Base-by-base conservation (phyloP, 768 basidiomycete species). In the Galerina marginata region DNA sequence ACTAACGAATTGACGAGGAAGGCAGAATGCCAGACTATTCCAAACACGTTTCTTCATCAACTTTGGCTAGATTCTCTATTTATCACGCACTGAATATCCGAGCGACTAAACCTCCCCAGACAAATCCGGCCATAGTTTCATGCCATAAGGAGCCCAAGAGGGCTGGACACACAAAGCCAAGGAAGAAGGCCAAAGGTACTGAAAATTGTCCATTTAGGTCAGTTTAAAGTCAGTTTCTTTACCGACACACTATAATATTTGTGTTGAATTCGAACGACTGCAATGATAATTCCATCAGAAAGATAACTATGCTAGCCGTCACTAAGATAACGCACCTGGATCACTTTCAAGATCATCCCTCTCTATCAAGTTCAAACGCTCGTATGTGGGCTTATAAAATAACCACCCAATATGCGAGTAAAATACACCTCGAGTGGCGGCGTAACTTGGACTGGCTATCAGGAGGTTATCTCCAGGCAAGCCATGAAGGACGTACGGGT, bases 381-480 rank as follows among this genome's bases (percentile, higher is more conserved):
- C 77, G 67, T 93, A 92, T 1, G 67, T 81, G 1, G 90, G 86
- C 71, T 91, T 91, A 76, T 78, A 86, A 71, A 93, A 93, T 66
- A 93, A 92, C 92, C 92, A 94, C 1, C 92, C 92, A 78, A 92
- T 84, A 65, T 93, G 92, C 5, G 90, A 89, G 68, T 85, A 92
- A 53, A 89, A 80, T 2, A 94, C 72, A 0, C 92, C 92, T 33
- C 81, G 79, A 0, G 89, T 89, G 0, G 91, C 92, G n/a, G 88
- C 80, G 68, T 94, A 94, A 3, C 88, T 89, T 43, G 25, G 9
- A n/a, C 14, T 23, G 26, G 14, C 40, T 44, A 23, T 63, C 26
- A 57, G 42, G 20, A 49, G 4, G 9, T 15, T 46, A 12, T 37
- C 36, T 42, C 38, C 14, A 26, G 42, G n/a, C 12, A 7, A 16